These are phyloP conservation scores for Aspergillus terreus DNA, from an alignment of 2,329 filamentous ascomycete species.

Conservation along the genomic window DNA sequence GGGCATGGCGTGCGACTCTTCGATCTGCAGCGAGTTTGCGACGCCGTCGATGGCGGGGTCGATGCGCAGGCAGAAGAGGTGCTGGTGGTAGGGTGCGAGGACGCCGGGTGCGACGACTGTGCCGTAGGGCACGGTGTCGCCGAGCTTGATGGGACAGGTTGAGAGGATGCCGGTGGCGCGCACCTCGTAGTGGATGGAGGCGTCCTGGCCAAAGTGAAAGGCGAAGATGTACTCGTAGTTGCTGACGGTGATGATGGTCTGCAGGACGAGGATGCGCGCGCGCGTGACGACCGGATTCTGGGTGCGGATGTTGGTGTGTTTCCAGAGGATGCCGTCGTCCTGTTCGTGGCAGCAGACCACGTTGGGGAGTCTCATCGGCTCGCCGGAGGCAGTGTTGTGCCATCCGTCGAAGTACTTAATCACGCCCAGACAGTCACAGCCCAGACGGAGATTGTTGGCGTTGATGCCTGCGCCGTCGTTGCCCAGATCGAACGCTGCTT, in stretches of 20 bases:
- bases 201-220: conserved; percentile 41
- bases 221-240: conserved; percentile 47
- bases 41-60: conserved; percentile 41
- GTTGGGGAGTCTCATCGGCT: conserved; percentile 38
- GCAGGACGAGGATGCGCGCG: conserved; percentile 33
- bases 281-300: conserved; percentile 32
- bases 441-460: conserved; percentile 40
- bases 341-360: conserved; percentile 42
- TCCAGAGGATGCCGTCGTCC: conserved; percentile 39
- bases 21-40: conserved; percentile 48
- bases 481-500: conserved; percentile 45
- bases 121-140: conserved; percentile 34
- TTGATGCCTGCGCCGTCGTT: conserved; percentile 41
- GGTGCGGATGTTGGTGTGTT: conserved; percentile 39
- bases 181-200: conserved; percentile 39
- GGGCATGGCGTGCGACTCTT: conserved; percentile 56
- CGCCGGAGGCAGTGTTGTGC: conserved; percentile 31
- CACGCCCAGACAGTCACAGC: conserved; percentile 43
- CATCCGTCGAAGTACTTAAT: conserved; percentile 45
- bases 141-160: conserved; percentile 34
- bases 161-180: conserved; percentile 47
- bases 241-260: conserved; percentile 40
- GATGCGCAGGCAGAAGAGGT: conserved; percentile 44
- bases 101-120: conserved; percentile 41
- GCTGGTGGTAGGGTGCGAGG: conserved; percentile 43